Conservation (phyloP, 192 early-diverging fungal species). For the Paraglomus brasilianum region DNA sequence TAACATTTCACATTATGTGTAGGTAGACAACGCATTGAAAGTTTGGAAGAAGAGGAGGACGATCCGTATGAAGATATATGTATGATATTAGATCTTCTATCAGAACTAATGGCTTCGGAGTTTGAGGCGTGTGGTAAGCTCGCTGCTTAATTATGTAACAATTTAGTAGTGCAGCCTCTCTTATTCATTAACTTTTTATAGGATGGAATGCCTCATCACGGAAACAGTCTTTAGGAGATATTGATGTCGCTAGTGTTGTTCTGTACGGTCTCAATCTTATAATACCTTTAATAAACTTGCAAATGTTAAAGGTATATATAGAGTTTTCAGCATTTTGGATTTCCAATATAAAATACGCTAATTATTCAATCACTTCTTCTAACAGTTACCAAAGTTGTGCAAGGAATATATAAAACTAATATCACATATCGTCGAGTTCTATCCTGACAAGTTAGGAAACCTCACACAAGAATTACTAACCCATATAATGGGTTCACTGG, state of each 20-base stretch:
- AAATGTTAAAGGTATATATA: slow-evolving; percentile 63
- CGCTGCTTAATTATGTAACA: background rate
- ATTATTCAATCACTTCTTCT: slow-evolving; percentile 8
- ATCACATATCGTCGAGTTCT: slow-evolving; percentile 60
- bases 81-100: slow-evolving; percentile 57
- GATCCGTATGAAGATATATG: slow-evolving; percentile 65
- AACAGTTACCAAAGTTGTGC: slow-evolving; percentile 60
- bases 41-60: slow-evolving; percentile 58
- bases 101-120: slow-evolving; percentile 57
- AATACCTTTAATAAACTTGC: slow-evolving; percentile 66
- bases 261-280: slow-evolving; percentile 69
- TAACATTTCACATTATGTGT: slow-evolving; percentile 7
- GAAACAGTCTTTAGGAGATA: slow-evolving; percentile 29
- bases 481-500: slow-evolving; percentile 59
- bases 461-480: slow-evolving; percentile 51
- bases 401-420: slow-evolving; percentile 67
- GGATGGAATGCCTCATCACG: slow-evolving; percentile 37
- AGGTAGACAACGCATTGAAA: slow-evolving; percentile 44
- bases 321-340: background rate
- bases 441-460: slow-evolving; percentile 56
- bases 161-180: background rate
- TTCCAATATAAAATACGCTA: slow-evolving; percentile 12
- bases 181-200: slow-evolving; percentile 28
- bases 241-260: slow-evolving; percentile 62
- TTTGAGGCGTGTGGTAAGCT: slow-evolving; percentile 53